These are phyloP conservation scores for Zygosaccharomyces rouxii DNA, from an alignment of 805 yeast genomes.

Conservation along the genomic window DNA sequence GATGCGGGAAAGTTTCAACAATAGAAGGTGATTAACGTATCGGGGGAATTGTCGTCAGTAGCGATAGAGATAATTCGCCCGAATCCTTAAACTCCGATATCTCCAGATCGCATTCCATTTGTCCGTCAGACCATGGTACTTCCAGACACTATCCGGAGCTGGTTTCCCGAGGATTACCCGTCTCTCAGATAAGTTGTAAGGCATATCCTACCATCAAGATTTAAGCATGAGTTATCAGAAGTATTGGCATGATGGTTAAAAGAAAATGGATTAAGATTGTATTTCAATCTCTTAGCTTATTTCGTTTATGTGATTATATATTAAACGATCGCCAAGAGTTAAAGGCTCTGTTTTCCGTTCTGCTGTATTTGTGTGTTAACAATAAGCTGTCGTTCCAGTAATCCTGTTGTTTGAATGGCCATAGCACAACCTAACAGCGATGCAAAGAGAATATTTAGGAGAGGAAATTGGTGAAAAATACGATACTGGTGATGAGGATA, in stretches of 20 bases:
- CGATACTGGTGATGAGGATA: conserved; percentile 9
- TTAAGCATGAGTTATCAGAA: neutral
- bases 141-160: neutral
- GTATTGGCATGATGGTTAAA: neutral
- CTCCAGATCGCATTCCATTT: too few species aligned
- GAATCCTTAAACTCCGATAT: too few species aligned
- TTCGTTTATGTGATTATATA: neutral
- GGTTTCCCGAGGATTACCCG: neutral
- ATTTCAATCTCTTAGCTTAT: neutral
- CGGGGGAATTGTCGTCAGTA: neutral
- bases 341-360: neutral
- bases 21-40: neutral
- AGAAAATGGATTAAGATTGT: neutral
- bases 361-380: neutral
- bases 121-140: neutral
- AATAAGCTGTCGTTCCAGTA: neutral
- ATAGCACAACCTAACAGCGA: neutral
- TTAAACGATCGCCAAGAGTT: neutral
- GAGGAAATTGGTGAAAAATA: conserved; percentile 2
- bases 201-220: neutral
- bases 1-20: neutral
- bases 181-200: neutral
- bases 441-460: conserved; percentile 2
- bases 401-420: neutral
- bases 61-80: too few species aligned